A percentile compares a stretch with the other conserved stretches of the same genome.
Evolutionary conservation across 768 basidiomycete species (phyloP).

Genomic region (Russula sp.): DNA sequence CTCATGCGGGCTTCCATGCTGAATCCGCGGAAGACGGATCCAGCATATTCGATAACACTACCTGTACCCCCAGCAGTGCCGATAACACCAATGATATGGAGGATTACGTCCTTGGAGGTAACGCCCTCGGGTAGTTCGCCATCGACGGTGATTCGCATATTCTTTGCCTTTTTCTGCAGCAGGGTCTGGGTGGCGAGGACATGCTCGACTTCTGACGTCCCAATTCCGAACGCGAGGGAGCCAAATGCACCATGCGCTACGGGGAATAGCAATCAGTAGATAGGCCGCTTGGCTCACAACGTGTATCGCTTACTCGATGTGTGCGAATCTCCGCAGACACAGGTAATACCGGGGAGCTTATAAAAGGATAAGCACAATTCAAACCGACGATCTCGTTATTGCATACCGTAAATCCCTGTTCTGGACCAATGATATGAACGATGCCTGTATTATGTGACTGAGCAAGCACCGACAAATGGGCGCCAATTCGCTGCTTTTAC

Average conservation of each 20-base stretch:
- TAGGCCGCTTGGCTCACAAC: not conserved
- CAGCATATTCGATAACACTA: conserved; percentile 58
- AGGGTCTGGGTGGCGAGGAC: conserved; percentile 63
- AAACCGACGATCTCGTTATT: not conserved
- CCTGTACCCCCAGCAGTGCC: conserved; percentile 63
- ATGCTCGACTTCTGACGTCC: conserved; percentile 64
- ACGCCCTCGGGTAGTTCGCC: conserved; percentile 50
- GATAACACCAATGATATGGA: conserved; percentile 58
- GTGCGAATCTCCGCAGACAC: conserved; percentile 62
- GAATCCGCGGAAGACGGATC: conserved; percentile 47
- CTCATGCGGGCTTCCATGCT: conserved; percentile 61
- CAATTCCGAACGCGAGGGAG: conserved; percentile 62
- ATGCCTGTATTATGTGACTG: conserved; percentile 33
- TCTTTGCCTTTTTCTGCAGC: conserved; percentile 55
- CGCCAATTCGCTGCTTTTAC: conserved; percentile 29
- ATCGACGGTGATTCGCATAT: conserved; percentile 60
- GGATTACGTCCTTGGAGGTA: conserved; percentile 57
- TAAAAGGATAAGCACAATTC: not conserved
- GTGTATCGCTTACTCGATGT: conserved; percentile 44
- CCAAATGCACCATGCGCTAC: conserved; percentile 61
- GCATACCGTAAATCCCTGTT: conserved; percentile 55
- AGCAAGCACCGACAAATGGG: not conserved
- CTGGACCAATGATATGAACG: conserved; percentile 60
- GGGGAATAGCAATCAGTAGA: conserved; percentile 1
- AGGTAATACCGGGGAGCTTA: conserved; percentile 42